A percentile compares a stretch with the other conserved stretches of the same genome.
Conservation (phyloP, 78 protist species). For the Dictyostelium firmibasis region DNA sequence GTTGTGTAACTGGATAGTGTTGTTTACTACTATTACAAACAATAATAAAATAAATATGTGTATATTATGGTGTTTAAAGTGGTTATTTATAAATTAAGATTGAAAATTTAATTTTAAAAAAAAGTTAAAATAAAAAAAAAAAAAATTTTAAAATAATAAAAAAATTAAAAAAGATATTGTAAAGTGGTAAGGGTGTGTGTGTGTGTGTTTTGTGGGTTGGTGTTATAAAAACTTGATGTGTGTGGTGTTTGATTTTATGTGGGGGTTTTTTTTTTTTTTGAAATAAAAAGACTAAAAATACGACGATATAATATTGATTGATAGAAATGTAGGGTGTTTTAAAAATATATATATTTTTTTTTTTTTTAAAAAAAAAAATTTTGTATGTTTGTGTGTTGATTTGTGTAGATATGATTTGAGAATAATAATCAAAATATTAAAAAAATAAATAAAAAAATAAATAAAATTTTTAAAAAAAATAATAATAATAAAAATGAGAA, state of each 20-base stretch:
- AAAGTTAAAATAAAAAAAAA: too few relatives aligned
- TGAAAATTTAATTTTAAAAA: background rate
- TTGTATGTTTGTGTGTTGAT: background rate
- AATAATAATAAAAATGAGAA: too few relatives aligned
- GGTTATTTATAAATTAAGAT: background rate
- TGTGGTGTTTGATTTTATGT: background rate
- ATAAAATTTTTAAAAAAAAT: too few relatives aligned
- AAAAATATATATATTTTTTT: too few relatives aligned
- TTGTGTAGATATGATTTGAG: too few relatives aligned
- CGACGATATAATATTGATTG: background rate
- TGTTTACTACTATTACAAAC: background rate
- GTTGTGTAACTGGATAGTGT: background rate
- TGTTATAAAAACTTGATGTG: background rate
- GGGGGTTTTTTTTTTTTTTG: background rate
- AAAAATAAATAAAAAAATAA: too few relatives aligned
- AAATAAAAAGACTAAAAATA: too few relatives aligned
- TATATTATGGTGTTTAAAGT: background rate
- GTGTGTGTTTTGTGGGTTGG: background rate
- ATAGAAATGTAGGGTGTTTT: background rate
- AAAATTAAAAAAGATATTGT: background rate
- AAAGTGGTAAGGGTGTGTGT: background rate
- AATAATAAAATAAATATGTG: background rate
- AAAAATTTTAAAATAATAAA: too few relatives aligned
- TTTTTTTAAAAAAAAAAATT: too few relatives aligned
- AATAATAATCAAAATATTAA: background rate